Base-by-base conservation (phyloP, 352 stramenopile genomes). In the Pythium periplocum region DNA sequence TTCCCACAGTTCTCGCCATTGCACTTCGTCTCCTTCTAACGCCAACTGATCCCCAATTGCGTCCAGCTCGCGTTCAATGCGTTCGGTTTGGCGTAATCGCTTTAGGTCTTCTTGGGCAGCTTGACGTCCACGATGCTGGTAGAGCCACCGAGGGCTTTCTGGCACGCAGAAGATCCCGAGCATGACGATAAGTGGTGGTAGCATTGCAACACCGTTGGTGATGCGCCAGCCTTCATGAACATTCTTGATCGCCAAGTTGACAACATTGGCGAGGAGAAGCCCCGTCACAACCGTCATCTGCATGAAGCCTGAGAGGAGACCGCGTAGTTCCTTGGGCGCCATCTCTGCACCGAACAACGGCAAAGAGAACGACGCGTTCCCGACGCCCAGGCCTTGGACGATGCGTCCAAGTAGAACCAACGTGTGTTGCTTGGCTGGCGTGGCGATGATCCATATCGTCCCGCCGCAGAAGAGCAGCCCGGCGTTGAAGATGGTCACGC, bases 101-200 rank as follows among this genome's bases (percentile, higher is more conserved):
- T 73, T 58, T 6, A 87, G 54, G 4, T 52, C 55, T 4, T 26
- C 34, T 26, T 62, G 45, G 0, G 72, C 74, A 3, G 54, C 66
- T 0, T 73, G 55, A 8, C 59, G 54, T 4, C 72, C 68, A n/a
- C 71, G 69, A 32, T 69, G 45, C 52, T 75, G 58, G 61, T 78
- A 81, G 10, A 73, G 31, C 69, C 69, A 87, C 5, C 70, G 69
- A 7, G 77, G 74, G 37, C 56, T 75, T 50, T 86, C 77, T 2
- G 72, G 72, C 7, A 87, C 61, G 10, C 51, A 75, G 48, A 68
- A 73, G 46, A 83, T 73, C 30, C 60, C 61, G 32, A 70, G 40
- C 58, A 78, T 64, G 2, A 86, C 73, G 33, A 81, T 51, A 2
- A 75, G 32, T 2, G 71, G 65, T 3, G 71, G 53, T 0, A 65